Base-by-base conservation (phyloP, 495 filamentous ascomycete species). In the Tricharina praecox region DNA sequence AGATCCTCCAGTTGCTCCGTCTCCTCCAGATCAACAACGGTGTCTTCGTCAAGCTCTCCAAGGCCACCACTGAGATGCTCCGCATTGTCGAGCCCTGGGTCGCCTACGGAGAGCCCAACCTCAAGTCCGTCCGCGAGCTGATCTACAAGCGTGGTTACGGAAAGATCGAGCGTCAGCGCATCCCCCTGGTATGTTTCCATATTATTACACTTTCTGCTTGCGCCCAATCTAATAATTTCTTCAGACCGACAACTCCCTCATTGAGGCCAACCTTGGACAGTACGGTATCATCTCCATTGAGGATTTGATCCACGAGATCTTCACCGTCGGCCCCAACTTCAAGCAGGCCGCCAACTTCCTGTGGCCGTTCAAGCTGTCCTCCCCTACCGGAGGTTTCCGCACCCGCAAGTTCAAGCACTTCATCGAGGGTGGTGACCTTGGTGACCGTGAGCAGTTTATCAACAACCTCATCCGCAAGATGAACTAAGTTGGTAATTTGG, bases 21-120 rank as follows among this genome's bases (percentile, higher is more conserved):
- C 82, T 97, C 54, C 79, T 96, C 64, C 90, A 97, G 74, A 96
- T 97, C 81, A 97, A 97, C 85, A 95, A 90, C 69, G 92, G 88
- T 70, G 82, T 93, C 70, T 97, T 97, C 71, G 71, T 97, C 66
- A 82, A 80, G 62, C 72, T 95, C 59, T 96, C 85, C 71, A 96
- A 97, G 82, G 90, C 90, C 48, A 97, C 92, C 62, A 67, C 78
- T 58, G 86, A 94, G 77, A 95, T 95, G 87, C 74, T 95, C 64
- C 93, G 86, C 73, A 77, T 93, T 58, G 83, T 93, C 68, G 86
- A 95, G 75, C 87, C 87, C 60, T 95, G 84, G 77, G 81, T 96
- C 62, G 88, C 92, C 65, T 97, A 95, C 66, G 92, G 90, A 64
- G 94, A 94, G 73, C 92, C 90, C 69, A 94, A 93, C 75, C 80